Conservation (phyloP, 257 asterid species). For the Nicotiana paniculata region DNA sequence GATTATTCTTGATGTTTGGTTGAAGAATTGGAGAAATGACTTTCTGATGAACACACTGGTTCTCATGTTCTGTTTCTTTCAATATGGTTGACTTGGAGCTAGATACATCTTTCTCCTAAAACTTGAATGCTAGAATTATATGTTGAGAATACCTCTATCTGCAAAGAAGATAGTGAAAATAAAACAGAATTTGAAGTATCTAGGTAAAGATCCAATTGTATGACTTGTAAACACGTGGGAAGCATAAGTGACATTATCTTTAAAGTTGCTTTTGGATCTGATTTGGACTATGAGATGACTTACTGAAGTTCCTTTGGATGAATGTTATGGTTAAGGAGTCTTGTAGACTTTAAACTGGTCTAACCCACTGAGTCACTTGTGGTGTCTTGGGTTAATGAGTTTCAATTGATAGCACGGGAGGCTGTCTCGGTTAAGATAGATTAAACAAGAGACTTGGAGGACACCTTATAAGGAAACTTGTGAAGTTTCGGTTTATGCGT, state of each 20-base stretch:
- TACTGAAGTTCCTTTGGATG: neutral
- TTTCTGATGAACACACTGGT: neutral
- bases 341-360: neutral
- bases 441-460: neutral
- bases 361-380: neutral
- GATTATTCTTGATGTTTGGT: neutral
- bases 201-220: neutral
- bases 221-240: neutral
- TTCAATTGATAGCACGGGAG: neutral
- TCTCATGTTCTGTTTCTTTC: neutral
- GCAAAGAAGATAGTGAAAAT: neutral
- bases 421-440: neutral
- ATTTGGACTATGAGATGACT: neutral
- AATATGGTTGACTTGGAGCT: neutral
- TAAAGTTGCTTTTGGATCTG: neutral
- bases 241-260: neutral
- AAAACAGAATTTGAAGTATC: neutral
- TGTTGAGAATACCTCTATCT: neutral
- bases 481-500: neutral
- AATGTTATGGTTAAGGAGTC: neutral
- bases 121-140: neutral
- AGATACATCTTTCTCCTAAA: neutral
- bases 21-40: neutral
- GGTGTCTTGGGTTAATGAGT: neutral
- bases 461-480: neutral